phyloP scores from a whole-genome alignment of 371 early-diverging fungal genomes.

The Mortierella sp. region DNA sequence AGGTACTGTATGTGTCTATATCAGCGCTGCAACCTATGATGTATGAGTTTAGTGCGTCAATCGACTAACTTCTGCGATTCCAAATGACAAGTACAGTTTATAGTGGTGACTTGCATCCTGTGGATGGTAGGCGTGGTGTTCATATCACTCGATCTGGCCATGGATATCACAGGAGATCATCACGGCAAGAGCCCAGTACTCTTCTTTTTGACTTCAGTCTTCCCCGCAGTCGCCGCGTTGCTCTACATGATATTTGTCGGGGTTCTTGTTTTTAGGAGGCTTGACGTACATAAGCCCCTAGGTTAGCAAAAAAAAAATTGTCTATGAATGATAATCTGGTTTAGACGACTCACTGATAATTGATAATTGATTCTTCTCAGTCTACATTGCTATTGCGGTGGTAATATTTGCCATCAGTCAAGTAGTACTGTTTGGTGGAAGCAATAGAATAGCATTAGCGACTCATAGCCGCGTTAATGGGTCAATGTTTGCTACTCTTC shows the following conservation, averaged over 20 bases:
- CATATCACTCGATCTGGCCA: constrained; percentile 25
- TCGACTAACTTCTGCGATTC: background rate
- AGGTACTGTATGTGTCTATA: too few species aligned
- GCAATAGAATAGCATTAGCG: constrained; percentile 11
- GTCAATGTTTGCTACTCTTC: constrained; percentile 20
- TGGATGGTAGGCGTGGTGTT: constrained; percentile 17
- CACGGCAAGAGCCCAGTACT: constrained; percentile 28
- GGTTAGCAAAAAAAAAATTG: constrained; percentile 10
- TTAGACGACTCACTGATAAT: too few species aligned
- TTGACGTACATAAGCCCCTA: constrained; percentile 22
- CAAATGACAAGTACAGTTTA: constrained; percentile 14
- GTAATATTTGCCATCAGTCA: constrained; percentile 20
- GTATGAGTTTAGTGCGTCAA: too few species aligned
- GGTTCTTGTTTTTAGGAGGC: constrained; percentile 16
- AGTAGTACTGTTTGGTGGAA: constrained; percentile 19
- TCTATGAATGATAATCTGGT: too few species aligned
- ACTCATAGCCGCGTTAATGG: constrained; percentile 21
- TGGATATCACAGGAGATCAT: constrained; percentile 21
- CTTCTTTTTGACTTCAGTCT: constrained; percentile 28
- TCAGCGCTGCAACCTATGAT: too few species aligned
- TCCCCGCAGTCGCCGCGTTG: constrained; percentile 16
- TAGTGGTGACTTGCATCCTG: constrained; percentile 15
- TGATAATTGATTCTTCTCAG: constrained; percentile 13
- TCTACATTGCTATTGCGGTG: constrained; percentile 12
- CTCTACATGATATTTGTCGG: constrained; percentile 17